Conservation (phyloP, 2,329 filamentous ascomycete species). For the Arthrobotrys pseudoclavata region DNA sequence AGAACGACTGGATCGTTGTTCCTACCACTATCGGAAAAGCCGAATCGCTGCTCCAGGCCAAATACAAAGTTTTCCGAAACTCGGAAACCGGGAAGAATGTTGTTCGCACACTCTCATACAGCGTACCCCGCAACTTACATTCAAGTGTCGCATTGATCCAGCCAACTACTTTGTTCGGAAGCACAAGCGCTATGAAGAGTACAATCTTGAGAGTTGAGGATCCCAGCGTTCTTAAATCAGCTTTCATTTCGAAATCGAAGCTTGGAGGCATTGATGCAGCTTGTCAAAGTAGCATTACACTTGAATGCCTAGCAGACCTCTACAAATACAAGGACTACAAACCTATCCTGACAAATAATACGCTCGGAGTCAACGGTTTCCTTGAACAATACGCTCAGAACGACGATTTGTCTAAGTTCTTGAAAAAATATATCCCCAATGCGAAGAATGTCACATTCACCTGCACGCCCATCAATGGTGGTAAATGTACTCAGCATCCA, state of each 20-base stretch:
- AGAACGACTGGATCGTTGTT: conserved; percentile 66
- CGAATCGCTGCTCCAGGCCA: conserved; percentile 63
- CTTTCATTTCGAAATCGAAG: background rate
- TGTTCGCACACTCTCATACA: conserved; percentile 68
- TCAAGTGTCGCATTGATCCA: conserved; percentile 74
- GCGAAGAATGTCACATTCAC: conserved; percentile 67
- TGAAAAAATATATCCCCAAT: conserved; percentile 69
- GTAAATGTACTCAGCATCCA: conserved; percentile 67
- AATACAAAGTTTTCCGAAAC: conserved; percentile 63
- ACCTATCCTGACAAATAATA: conserved; percentile 19
- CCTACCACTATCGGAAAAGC: conserved; percentile 62
- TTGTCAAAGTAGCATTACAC: conserved; percentile 65
- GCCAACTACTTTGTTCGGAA: conserved; percentile 74
- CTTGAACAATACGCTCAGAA: conserved; percentile 64
- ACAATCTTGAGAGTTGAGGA: conserved; percentile 40
- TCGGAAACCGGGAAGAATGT: conserved; percentile 60
- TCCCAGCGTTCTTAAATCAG: conserved; percentile 16
- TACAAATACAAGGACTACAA: conserved; percentile 63
- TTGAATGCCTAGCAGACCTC: conserved; percentile 64
- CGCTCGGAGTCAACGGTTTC: conserved; percentile 63
- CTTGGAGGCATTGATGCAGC: conserved; percentile 41
- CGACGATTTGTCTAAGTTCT: conserved; percentile 67
- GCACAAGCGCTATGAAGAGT: conserved; percentile 46
- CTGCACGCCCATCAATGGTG: conserved; percentile 67
- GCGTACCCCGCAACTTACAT: conserved; percentile 72